These are phyloP conservation scores for Seiridium cupressi DNA, from an alignment of 2,329 filamentous ascomycete genomes.

Conservation along the genomic window DNA sequence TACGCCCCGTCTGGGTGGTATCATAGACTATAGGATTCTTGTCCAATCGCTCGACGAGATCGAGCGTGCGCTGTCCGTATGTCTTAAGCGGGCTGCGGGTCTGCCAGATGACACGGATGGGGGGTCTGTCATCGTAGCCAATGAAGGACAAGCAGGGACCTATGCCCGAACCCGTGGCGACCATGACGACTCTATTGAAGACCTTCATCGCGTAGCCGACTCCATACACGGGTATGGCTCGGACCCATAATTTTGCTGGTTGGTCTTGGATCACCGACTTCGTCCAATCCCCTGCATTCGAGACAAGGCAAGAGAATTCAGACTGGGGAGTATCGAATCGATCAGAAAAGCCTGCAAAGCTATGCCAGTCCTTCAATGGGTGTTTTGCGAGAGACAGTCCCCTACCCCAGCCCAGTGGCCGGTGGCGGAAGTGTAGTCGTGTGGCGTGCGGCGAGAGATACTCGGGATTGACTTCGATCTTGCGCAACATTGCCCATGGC, in stretches of 20 bases:
- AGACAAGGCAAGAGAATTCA: constrained; percentile 66
- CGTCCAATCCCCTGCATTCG: constrained; percentile 79
- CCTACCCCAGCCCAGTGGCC: constrained; percentile 54
- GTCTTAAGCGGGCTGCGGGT: constrained; percentile 60
- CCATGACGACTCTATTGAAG: constrained; percentile 63
- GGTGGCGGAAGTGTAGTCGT: constrained; percentile 67
- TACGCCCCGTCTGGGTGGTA: constrained; percentile 52
- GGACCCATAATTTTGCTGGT: constrained; percentile 62
- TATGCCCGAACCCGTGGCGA: constrained; percentile 73
- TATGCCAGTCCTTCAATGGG: constrained; percentile 71
- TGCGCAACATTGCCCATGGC: constrained; percentile 72
- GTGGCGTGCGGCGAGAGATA: constrained; percentile 71
- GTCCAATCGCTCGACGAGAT: constrained; percentile 37
- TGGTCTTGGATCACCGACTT: constrained; percentile 59
- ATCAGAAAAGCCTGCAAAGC: constrained; percentile 72
- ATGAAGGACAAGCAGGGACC: constrained; percentile 67
- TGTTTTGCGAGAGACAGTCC: constrained; percentile 60
- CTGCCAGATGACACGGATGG: constrained; percentile 68
- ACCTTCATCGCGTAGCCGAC: constrained; percentile 67
- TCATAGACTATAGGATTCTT: constrained; percentile 66
- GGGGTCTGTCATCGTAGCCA: constrained; percentile 42
- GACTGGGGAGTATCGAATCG: constrained; percentile 33
- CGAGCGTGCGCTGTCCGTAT: constrained; percentile 45
- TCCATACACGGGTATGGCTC: constrained; percentile 66
- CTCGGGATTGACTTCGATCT: constrained; percentile 64